Conservation (phyloP, 345 rosid species). For the Salix brachista region DNA sequence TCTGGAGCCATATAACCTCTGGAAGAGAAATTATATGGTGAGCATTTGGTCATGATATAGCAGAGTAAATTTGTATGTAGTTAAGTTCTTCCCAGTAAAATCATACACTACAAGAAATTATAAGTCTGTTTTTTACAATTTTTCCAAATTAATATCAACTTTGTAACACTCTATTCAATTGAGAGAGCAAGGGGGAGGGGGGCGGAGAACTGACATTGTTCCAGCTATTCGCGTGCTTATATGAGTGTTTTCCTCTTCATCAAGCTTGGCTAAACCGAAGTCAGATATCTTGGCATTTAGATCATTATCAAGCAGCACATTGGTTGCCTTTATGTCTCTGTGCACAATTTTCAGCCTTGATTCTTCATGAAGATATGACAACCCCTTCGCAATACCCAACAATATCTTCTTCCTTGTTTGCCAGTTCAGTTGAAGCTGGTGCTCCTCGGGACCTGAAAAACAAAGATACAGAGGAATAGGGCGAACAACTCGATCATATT, state of each 20-base stretch:
- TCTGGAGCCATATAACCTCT: slow-evolving; percentile 99
- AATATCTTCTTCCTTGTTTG: slow-evolving; percentile 48
- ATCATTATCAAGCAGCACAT: slow-evolving; percentile 60
- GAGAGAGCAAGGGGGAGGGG: not conserved
- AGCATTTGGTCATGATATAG: too few relatives aligned
- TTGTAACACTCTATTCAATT: too few relatives aligned
- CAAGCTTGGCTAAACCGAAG: slow-evolving; percentile 69
- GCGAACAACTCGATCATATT: not conserved
- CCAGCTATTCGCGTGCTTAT: slow-evolving; percentile 72
- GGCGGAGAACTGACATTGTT: slow-evolving; percentile 48
- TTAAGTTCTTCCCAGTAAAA: not conserved
- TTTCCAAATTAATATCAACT: too few relatives aligned
- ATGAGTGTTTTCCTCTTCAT: slow-evolving; percentile 71
- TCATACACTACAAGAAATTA: not conserved
- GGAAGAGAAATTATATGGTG: slow-evolving; percentile 5
- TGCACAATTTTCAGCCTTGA: slow-evolving; percentile 69
- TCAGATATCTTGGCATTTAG: slow-evolving; percentile 66
- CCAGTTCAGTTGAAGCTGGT: slow-evolving; percentile 49
- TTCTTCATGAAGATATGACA: slow-evolving; percentile 63
- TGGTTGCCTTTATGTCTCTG: slow-evolving; percentile 68
- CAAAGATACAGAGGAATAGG: not conserved
- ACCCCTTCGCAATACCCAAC: slow-evolving; percentile 52
- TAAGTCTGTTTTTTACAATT: too few relatives aligned
- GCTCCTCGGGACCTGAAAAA: slow-evolving; percentile 49
- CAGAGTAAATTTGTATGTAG: not conserved